Evolutionary conservation across 2,329 filamentous ascomycete species (phyloP).

Genomic region (Cercospora beticola): DNA sequence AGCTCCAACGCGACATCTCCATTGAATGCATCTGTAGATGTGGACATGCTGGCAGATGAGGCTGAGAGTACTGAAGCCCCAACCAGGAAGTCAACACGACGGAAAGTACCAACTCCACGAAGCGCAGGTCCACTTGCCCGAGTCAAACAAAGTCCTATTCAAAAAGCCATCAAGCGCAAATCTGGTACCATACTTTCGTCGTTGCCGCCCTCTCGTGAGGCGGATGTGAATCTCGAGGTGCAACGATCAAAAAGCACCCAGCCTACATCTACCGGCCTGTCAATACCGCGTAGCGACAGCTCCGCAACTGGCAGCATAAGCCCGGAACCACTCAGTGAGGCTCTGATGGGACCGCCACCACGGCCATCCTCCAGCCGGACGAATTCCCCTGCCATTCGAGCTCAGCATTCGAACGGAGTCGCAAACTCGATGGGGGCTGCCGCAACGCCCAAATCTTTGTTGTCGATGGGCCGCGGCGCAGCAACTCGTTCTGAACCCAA

Average conservation of each 20-base stretch:
- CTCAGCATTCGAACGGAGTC: constrained; percentile 46
- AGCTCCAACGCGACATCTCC: constrained; percentile 52
- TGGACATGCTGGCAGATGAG: constrained; percentile 46
- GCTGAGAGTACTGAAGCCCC: constrained; percentile 39
- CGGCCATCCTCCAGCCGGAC: constrained; percentile 58
- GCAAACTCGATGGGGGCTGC: constrained; percentile 22
- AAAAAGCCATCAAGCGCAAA: constrained; percentile 61
- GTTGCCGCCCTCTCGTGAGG: constrained; percentile 48
- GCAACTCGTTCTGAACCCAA: neutral
- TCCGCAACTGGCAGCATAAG: constrained; percentile 52
- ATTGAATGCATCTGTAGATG: constrained; percentile 43
- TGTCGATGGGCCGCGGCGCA: constrained; percentile 31
- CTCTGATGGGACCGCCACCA: constrained; percentile 59
- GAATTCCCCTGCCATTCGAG: constrained; percentile 66
- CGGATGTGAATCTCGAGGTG: constrained; percentile 44
- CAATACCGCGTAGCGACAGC: constrained; percentile 35
- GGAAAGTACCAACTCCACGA: constrained; percentile 54
- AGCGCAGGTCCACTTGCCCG: constrained; percentile 44
- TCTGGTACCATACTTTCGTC: constrained; percentile 46
- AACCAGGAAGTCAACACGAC: constrained; percentile 44
- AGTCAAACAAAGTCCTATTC: constrained; percentile 70
- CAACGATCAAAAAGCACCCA: constrained; percentile 32
- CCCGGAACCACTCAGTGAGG: constrained; percentile 50
- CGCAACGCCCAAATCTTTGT: constrained; percentile 37
- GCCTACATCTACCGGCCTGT: constrained; percentile 29